Conservation (phyloP, 768 basidiomycete genomes). For the Suillus brevipes region DNA sequence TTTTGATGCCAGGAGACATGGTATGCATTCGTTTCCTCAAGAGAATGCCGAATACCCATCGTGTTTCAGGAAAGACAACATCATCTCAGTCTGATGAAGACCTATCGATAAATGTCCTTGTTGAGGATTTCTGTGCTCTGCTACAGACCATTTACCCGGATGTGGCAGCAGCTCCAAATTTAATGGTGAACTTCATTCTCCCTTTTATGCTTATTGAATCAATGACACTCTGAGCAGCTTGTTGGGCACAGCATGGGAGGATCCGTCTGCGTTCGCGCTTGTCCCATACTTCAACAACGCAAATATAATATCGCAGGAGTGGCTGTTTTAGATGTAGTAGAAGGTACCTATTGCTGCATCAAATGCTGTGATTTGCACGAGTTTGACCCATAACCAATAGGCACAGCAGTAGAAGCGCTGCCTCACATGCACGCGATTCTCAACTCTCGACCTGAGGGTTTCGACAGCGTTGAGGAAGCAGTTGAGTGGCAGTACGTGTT, state of each 20-base stretch:
- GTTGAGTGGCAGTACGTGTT: conserved; percentile 92
- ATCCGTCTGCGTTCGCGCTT: conserved; percentile 76
- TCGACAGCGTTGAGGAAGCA: conserved; percentile 79
- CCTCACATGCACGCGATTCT: conserved; percentile 90
- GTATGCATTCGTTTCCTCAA: conserved; percentile 42
- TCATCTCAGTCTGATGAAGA: conserved; percentile 26
- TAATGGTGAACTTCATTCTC: conserved; percentile 56
- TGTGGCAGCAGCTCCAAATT: conserved; percentile 58
- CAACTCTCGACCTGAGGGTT: conserved; percentile 82
- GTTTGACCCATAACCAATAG: conserved; percentile 37
- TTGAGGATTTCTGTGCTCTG: conserved; percentile 72
- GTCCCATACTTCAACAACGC: conserved; percentile 61
- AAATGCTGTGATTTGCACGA: not conserved
- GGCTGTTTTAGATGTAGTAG: conserved; percentile 84
- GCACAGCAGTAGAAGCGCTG: conserved; percentile 90
- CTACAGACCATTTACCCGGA: conserved; percentile 71
- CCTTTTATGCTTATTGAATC: not conserved
- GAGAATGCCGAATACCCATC: conserved; percentile 1
- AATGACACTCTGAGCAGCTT: conserved; percentile 45
- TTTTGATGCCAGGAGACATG: conserved; percentile 85
- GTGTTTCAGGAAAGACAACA: conserved; percentile 26
- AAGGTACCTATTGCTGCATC: conserved; percentile 51
- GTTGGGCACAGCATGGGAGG: conserved; percentile 98
- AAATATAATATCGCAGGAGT: conserved; percentile 77
- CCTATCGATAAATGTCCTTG: conserved; percentile 70